Conservation (phyloP, 2,329 filamentous ascomycete genomes). For the Ophiocordyceps sinensis region DNA sequence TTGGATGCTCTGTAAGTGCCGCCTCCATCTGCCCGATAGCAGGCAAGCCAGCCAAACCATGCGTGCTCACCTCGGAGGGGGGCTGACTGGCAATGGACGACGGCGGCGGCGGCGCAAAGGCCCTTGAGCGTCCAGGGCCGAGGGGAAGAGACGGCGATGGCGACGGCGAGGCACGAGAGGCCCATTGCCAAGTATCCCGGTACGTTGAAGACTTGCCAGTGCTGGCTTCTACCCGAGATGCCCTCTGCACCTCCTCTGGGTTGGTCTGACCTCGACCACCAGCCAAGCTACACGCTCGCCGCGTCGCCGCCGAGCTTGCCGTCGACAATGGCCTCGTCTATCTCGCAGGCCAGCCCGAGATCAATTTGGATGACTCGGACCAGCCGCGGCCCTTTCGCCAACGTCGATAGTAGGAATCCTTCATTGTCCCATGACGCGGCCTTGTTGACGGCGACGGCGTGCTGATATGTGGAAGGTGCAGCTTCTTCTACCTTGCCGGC, state of each 20-base stretch:
- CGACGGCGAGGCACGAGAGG: too few species aligned
- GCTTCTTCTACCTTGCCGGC: slow-evolving; percentile 45
- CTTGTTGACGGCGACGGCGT: too few species aligned
- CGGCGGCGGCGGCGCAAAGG: too few species aligned
- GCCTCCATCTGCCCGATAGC: too few species aligned
- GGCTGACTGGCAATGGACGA: too few species aligned
- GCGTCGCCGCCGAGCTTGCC: slow-evolving; percentile 36
- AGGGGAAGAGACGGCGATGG: too few species aligned
- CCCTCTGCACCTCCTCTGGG: too few species aligned
- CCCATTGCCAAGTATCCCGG: slow-evolving; percentile 21
- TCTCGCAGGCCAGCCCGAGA: slow-evolving; percentile 35
- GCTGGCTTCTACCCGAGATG: too few species aligned
- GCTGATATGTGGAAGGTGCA: slow-evolving; percentile 8
- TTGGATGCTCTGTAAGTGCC: too few species aligned
- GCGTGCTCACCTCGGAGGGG: too few species aligned
- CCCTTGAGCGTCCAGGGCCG: too few species aligned
- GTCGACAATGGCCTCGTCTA: slow-evolving; percentile 37
- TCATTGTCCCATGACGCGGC: background rate
- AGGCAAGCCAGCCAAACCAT: too few species aligned
- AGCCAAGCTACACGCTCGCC: slow-evolving; percentile 44
- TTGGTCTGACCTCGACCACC: background rate
- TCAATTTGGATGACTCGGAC: slow-evolving; percentile 43
- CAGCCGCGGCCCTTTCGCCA: slow-evolving; percentile 41
- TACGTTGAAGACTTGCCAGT: slow-evolving; percentile 5
- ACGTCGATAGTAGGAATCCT: slow-evolving; percentile 36